Conservation (phyloP, 176 grass and related monocot species). For the Tuctoria greenei region DNA sequence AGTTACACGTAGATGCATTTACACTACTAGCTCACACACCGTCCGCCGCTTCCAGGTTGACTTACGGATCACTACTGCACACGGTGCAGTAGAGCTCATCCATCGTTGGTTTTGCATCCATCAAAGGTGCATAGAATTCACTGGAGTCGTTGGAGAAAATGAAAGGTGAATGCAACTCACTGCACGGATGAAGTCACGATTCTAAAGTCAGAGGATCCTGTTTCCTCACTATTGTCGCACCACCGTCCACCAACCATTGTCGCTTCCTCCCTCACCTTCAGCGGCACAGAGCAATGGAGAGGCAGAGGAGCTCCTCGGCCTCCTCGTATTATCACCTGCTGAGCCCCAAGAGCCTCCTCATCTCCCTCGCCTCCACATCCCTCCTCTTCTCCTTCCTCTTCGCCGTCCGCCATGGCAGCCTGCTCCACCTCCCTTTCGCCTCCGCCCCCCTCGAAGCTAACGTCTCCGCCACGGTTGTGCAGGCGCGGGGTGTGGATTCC, state of each 20-base stretch:
- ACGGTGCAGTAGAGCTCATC: too few relatives aligned
- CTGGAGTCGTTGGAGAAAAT: too few relatives aligned
- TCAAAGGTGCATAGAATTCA: too few relatives aligned
- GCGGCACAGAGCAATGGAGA: slow-evolving; percentile 54
- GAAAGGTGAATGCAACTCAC: too few relatives aligned
- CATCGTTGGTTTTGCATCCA: too few relatives aligned
- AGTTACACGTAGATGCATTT: not conserved
- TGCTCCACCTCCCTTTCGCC: slow-evolving; percentile 36
- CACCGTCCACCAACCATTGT: not conserved
- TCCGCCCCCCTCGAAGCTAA: not conserved
- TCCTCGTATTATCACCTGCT: slow-evolving; percentile 27
- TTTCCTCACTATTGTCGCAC: not conserved
- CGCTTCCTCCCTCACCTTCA: not conserved
- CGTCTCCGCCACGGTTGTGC: slow-evolving; percentile 3
- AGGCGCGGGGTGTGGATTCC: not conserved
- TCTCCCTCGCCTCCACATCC: slow-evolving; percentile 60
- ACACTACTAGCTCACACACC: slow-evolving; percentile 12
- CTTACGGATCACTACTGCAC: too few relatives aligned
- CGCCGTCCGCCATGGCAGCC: slow-evolving; percentile 45
- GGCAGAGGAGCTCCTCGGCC: slow-evolving; percentile 38
- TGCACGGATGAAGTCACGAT: too few relatives aligned
- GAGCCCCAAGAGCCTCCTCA: slow-evolving; percentile 57
- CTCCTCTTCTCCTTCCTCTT: slow-evolving; percentile 72
- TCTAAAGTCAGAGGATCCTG: too few relatives aligned
- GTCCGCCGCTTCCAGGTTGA: too few relatives aligned